Percentiles rank a stretch among this genome's conserved stretches.
Evolutionary conservation across 305 asterid genomes (phyloP).

Genomic region (Fraxinus latifolia): DNA sequence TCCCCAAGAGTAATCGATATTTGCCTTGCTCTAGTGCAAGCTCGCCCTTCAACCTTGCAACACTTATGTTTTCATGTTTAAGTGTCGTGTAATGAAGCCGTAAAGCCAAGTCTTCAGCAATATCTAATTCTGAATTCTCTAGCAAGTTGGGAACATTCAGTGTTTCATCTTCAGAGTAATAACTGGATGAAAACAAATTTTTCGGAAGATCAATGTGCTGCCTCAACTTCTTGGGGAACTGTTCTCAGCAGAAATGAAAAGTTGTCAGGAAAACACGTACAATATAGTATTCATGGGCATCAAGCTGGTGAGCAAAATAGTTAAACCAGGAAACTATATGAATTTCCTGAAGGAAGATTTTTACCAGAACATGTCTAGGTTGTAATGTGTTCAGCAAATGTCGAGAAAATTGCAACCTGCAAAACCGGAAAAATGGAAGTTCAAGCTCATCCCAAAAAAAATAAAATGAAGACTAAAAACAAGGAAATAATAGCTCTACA

Average conservation of each 20-base stretch:
- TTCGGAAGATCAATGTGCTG: slow-evolving; percentile 27
- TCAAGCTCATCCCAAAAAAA: not conserved
- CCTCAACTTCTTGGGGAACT: slow-evolving; percentile 65
- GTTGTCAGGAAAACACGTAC: not conserved
- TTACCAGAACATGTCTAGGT: slow-evolving; percentile 72
- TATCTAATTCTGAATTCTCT: slow-evolving; percentile 41
- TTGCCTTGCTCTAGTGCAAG: slow-evolving; percentile 54
- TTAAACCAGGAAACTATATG: not conserved
- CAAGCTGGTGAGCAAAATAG: not conserved
- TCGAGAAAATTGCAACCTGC: slow-evolving; percentile 49
- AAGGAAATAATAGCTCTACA: not conserved
- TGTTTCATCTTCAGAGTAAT: slow-evolving; percentile 50
- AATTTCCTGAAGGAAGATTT: not conserved
- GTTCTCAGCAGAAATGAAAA: slow-evolving; percentile 21
- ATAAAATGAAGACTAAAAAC: not conserved
- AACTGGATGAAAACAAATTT: slow-evolving; percentile 34
- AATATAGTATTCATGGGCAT: not conserved
- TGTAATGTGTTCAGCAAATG: slow-evolving; percentile 53
- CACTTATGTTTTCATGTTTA: slow-evolving; percentile 30
- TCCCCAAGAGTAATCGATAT: slow-evolving; percentile 33
- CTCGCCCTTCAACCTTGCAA: slow-evolving; percentile 60
- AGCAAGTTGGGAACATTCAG: slow-evolving; percentile 40
- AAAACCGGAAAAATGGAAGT: slow-evolving; percentile 13
- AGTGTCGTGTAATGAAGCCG: slow-evolving; percentile 42
- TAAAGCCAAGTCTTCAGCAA: slow-evolving; percentile 41